Conservation (phyloP, 495 filamentous ascomycete genomes). For the Neurospora sublineolata region DNA sequence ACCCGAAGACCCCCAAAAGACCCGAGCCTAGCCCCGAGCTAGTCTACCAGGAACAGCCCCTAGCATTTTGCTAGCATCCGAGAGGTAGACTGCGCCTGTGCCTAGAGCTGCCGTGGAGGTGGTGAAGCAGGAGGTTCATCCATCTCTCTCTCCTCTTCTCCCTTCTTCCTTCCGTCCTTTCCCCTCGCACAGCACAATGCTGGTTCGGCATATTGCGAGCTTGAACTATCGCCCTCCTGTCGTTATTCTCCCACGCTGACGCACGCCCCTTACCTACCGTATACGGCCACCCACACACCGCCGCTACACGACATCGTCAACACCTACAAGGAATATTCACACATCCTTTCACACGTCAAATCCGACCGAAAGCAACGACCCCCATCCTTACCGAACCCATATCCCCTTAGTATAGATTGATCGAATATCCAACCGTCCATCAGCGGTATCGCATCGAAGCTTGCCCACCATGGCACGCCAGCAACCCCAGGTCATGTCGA, state of each 20-base stretch:
- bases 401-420: not conserved
- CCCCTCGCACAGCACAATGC: not conserved
- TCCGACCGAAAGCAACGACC: not conserved
- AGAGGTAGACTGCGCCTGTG: not conserved
- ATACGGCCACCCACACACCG: not conserved
- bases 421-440: not conserved
- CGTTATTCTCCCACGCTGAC: not conserved
- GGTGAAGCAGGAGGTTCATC: not conserved
- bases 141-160: not conserved
- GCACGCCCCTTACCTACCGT: not conserved
- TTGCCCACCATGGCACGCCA: constrained; percentile 20
- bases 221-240: not conserved
- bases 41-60: not conserved
- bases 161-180: not conserved
- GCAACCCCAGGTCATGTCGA: constrained; percentile 38
- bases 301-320: not conserved
- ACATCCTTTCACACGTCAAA: not conserved
- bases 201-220: not conserved
- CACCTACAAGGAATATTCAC: not conserved
- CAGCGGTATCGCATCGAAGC: not conserved
- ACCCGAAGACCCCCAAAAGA: not conserved
- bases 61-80: not conserved
- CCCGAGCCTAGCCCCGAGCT: not conserved
- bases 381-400: not conserved
- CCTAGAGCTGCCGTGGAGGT: not conserved